These are phyloP conservation scores for Trichoderma lentiforme DNA, from an alignment of 2,329 filamentous ascomycete species.

Conservation along the genomic window DNA sequence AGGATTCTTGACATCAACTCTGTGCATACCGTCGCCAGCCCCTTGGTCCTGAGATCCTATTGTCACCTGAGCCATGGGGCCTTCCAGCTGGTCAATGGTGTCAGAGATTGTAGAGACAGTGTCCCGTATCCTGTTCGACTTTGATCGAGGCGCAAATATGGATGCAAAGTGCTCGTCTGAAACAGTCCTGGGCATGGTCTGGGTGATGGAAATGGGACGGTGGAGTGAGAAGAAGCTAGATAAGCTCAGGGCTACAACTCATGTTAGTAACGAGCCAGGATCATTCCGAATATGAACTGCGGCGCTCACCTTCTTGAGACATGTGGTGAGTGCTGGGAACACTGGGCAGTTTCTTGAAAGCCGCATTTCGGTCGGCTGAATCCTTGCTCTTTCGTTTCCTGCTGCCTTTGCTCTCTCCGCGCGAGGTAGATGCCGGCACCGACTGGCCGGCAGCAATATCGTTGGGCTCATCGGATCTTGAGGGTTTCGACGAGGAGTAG, in stretches of 20 bases:
- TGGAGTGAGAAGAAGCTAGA: conserved; percentile 96
- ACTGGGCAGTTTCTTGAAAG: conserved; percentile 61
- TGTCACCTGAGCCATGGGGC: conserved; percentile 53
- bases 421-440: conserved; percentile 47
- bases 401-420: conserved; percentile 41
- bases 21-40: conserved; percentile 46
- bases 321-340: conserved; percentile 74
- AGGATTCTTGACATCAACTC: conserved; percentile 52
- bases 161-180: conserved; percentile 74
- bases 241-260: conserved; percentile 68
- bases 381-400: conserved; percentile 59
- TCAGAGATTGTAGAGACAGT: conserved; percentile 65
- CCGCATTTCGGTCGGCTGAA: conserved; percentile 41
- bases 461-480: conserved; percentile 54
- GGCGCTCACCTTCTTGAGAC: conserved; percentile 59
- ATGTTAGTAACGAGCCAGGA: conserved; percentile 18
- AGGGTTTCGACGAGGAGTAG: conserved; percentile 62
- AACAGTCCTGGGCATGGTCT: conserved; percentile 70
- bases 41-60: conserved; percentile 43
- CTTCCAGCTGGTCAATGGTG: conserved; percentile 58
- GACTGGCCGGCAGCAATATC: conserved; percentile 48
- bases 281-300: not conserved
- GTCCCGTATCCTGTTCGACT: conserved; percentile 51
- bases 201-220: conserved; percentile 85
- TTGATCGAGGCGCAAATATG: conserved; percentile 67